Evolutionary conservation across 2,329 filamentous ascomycete genomes (phyloP), one percentile per base, ranked within the genome.

Genomic region (Magnaporthiopsis rhizophila): DNA sequence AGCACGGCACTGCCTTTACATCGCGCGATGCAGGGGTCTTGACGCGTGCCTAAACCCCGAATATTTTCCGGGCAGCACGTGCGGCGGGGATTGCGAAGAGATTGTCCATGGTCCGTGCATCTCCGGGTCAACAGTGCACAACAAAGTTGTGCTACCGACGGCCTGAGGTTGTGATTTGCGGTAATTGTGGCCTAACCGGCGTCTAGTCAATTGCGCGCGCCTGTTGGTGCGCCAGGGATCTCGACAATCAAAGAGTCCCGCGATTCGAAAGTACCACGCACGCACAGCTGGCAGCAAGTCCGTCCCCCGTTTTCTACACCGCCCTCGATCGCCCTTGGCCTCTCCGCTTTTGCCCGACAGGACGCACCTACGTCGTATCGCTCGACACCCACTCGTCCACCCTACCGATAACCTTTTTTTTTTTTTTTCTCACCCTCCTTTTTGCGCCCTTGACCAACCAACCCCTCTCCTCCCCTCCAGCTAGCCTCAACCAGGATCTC

Each of bases 101-200:
- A 15, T 38, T 38, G 12, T 12, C 53, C 34, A n/a, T 69, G 68
- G 66, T 58, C 67, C 67, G 67, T 69, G 68, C 66, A 67, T 69
- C 68, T 65, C 68, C 67, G 68, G 68, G 68, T 68, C 68, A 67
- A 69, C 64, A 62, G 56, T 61, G 36, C 61, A 30, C 30, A 36
- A 12, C 34, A 9, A 36, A 36, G 34, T 2, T 8, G 26, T 26
- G 26, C 26, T 26, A 26, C 34, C 34, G 12, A 2, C 34, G 32
- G 30, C 61, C n/a, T 28, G 50, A 28, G 36, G 30, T 32, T 45
- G 56, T 50, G 21, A 24, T 53, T 24, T 5, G 30, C 30, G 11
- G 11, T 15, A 45, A 45, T 45, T 15, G 15, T 45, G 38, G 38
- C 38, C 13, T 2, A 18, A 7, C 45, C 45, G 1, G 18, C 45